Evolutionary conservation across 176 grass and related monocot species (phyloP).

Genomic region (Phyllostachys edulis): DNA sequence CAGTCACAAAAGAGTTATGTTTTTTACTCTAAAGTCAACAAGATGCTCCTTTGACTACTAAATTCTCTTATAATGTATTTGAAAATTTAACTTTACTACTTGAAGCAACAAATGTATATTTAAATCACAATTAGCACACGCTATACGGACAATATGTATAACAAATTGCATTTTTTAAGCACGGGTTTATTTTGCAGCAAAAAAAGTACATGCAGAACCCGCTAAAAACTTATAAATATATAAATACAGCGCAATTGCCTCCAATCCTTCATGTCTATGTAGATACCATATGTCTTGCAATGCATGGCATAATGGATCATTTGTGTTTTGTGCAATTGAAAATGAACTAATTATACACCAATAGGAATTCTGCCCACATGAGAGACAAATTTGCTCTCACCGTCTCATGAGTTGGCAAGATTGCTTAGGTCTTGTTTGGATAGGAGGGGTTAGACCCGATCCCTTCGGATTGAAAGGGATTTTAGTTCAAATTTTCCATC

Average conservation of each 20-base stretch:
- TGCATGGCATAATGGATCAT: background rate
- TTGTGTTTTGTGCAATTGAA: background rate
- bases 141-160: background rate
- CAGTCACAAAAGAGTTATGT: too few relatives aligned
- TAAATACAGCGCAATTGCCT: background rate
- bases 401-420: background rate
- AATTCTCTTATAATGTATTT: too few relatives aligned
- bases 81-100: background rate
- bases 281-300: background rate
- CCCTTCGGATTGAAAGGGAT: too few relatives aligned
- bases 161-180: background rate
- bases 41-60: too few relatives aligned
- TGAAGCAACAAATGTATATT: background rate
- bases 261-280: background rate
- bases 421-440: too few relatives aligned
- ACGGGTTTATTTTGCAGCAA: background rate
- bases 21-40: too few relatives aligned
- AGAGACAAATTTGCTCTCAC: background rate
- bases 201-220: background rate
- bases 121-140: background rate
- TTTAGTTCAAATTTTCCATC: too few relatives aligned
- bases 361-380: too few relatives aligned
- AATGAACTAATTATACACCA: background rate
- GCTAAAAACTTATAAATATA: background rate
- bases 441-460: too few relatives aligned